Conservation (phyloP, 306 rosid genomes). For the Sicyos edulis region DNA sequence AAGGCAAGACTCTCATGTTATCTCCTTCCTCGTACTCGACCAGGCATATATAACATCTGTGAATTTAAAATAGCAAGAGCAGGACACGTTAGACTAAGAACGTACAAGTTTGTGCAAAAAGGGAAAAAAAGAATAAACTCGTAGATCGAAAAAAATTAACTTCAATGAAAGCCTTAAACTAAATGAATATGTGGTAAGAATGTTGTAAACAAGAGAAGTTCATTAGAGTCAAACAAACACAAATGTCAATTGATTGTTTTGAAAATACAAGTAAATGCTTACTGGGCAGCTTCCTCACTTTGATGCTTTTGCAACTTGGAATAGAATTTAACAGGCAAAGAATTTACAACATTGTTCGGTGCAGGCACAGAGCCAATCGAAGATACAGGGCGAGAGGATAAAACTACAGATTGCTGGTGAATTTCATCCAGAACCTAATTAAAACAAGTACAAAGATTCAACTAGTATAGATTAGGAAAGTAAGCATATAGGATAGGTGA, state of each 20-base stretch:
- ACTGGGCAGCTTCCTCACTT: slow-evolving; percentile 85
- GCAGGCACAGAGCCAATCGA: slow-evolving; percentile 98
- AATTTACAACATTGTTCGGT: slow-evolving; percentile 82
- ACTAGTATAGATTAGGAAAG: slow-evolving; percentile 38
- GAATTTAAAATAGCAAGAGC: slow-evolving; percentile 16
- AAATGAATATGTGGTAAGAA: slow-evolving; percentile 4
- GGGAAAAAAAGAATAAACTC: not conserved
- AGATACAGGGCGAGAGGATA: slow-evolving; percentile 87
- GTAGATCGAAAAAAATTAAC: not conserved
- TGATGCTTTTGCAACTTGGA: slow-evolving; percentile 65
- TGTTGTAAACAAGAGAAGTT: not conserved
- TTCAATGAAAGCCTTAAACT: not conserved
- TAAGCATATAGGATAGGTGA: slow-evolving; percentile 23
- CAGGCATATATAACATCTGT: slow-evolving; percentile 96
- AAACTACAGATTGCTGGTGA: slow-evolving; percentile 99
- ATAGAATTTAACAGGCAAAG: slow-evolving; percentile 81
- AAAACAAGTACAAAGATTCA: slow-evolving; percentile 54
- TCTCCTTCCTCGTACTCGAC: slow-evolving; percentile 98
- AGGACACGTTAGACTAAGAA: not conserved
- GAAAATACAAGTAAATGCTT: slow-evolving; percentile 34
- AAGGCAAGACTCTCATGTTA: slow-evolving; percentile 79
- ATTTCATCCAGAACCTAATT: slow-evolving; percentile 99
- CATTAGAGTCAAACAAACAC: not conserved
- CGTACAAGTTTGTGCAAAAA: not conserved
- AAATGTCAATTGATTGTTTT: not conserved